These are phyloP conservation scores for Colletotrichum godetiae DNA, from an alignment of 2,329 filamentous ascomycete genomes.

Conservation along the genomic window DNA sequence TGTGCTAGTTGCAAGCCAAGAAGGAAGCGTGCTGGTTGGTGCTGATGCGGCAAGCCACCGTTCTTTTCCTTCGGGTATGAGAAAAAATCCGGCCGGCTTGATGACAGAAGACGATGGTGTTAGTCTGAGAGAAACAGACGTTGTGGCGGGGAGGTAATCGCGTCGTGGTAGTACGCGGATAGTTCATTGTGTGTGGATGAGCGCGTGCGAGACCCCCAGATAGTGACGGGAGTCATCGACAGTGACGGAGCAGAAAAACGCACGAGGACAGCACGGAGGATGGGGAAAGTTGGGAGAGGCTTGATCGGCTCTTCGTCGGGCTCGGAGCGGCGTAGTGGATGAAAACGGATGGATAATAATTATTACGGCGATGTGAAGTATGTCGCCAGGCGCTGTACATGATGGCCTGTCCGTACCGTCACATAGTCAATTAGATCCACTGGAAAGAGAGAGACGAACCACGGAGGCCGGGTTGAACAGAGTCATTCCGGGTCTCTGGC, in stretches of 20 bases:
- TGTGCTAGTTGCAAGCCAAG: constrained; percentile 2
- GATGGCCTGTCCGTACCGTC: background rate
- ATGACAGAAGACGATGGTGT: background rate
- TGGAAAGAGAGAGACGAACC: background rate
- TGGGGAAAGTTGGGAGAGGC: background rate
- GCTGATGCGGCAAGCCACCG: background rate
- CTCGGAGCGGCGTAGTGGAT: constrained; percentile 2
- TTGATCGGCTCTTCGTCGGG: background rate
- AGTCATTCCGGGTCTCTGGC: background rate
- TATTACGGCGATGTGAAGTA: constrained; percentile 6
- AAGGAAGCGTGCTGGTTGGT: background rate
- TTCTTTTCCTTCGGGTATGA: background rate
- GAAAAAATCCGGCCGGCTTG: background rate
- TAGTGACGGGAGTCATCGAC: background rate
- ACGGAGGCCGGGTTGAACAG: background rate
- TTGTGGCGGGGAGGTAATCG: background rate
- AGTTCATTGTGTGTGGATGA: background rate
- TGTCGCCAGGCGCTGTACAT: background rate
- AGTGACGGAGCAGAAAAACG: background rate
- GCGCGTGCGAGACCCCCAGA: background rate
- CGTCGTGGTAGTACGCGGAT: background rate
- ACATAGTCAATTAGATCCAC: background rate
- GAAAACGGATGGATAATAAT: background rate
- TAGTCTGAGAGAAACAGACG: background rate
- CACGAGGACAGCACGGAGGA: background rate